phyloP scores from a whole-genome alignment of 805 yeast genomes.

The Candida verbasci region DNA sequence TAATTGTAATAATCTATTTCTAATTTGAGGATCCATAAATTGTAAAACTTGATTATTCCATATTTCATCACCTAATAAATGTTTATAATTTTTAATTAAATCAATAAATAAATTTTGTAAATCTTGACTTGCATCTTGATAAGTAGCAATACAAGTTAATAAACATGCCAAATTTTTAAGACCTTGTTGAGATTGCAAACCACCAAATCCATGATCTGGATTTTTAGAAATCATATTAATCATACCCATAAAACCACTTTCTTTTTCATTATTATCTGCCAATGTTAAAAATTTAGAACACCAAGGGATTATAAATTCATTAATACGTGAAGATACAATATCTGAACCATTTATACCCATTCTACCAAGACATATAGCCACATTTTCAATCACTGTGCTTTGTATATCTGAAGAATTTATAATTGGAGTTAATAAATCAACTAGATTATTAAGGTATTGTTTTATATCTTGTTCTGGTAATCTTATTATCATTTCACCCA shows the following conservation, averaged over 20 bases:
- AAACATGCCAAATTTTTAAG: constrained; percentile 48
- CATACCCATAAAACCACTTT: constrained; percentile 82
- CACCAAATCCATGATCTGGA: constrained; percentile 57
- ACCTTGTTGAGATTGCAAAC: constrained; percentile 35
- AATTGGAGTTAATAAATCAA: constrained; percentile 56
- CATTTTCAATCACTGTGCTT: constrained; percentile 73
- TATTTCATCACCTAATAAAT: constrained; percentile 40
- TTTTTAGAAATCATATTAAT: constrained; percentile 59
- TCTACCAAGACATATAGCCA: constrained; percentile 86
- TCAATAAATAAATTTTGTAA: constrained; percentile 42
- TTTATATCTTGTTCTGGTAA: constrained; percentile 40
- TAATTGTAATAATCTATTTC: constrained; percentile 12
- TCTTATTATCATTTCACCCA: constrained; percentile 80
- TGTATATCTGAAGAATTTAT: constrained; percentile 51
- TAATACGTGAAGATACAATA: constrained; percentile 51
- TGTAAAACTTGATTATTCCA: constrained; percentile 29
- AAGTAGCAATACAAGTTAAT: constrained; percentile 55
- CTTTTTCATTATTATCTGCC: constrained; percentile 84
- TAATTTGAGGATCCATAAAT: constrained; percentile 28
- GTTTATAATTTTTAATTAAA: constrained; percentile 42
- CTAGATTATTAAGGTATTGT: constrained; percentile 51
- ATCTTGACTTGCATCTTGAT: constrained; percentile 45
- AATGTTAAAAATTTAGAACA: constrained; percentile 60
- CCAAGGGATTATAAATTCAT: constrained; percentile 64
- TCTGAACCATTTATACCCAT: constrained; percentile 65